These are phyloP conservation scores for Citrus sinensis DNA, from an alignment of 345 rosid genomes.

Conservation along the genomic window DVS_A1.0 CM039162.1:22183001-22183500, in stretches of 20 bases:
- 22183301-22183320: neutral
- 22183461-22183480: neutral
- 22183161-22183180: conserved; percentile 58
- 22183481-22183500: conserved; percentile 44
- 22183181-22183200: conserved; percentile 16
- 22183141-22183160: conserved; percentile 38
- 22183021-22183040: neutral
- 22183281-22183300: neutral
- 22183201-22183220: conserved; percentile 8
- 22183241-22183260: neutral
- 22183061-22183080: conserved; percentile 53
- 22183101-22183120: conserved; percentile 65
- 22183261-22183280: neutral
- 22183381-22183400: neutral
- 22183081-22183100: conserved; percentile 74
- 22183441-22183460: neutral
- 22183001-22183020: neutral
- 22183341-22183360: neutral
- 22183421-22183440: neutral
- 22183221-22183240: neutral
- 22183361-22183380: neutral
- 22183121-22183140: conserved; percentile 21
- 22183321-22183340: neutral
- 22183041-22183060: neutral
- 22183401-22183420: neutral